Evolutionary conservation across 495 filamentous ascomycete species (phyloP), one percentile per base, ranked within the genome.

Genomic region (Neurospora sublineolata): DNA sequence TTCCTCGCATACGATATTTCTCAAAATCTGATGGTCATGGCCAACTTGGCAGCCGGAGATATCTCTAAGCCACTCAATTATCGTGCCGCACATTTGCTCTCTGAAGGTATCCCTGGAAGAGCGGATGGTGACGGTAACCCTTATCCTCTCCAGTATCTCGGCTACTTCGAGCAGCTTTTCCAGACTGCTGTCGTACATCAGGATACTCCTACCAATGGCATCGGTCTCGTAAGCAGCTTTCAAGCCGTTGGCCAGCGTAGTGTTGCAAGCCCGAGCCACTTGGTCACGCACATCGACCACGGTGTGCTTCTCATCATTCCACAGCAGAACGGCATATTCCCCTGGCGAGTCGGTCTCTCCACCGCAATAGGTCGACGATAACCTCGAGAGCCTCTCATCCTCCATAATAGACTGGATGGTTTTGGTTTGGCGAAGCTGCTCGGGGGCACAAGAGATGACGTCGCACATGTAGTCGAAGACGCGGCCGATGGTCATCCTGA

Each of bases 221-320:
- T 98, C 89, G 3, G 93, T 93, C 79, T 98, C 95, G 73, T 91
- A 87, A 3, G 96, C 95, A 72, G 89, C 88, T n/a, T 86, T 82
- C 18, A 87, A 77, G 1, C 93, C 94, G 71, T 92, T 94, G 16
- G 80, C 83, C 70, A 84, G 82, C 11, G 87, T 84, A 72, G 90
- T 87, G 73, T 89, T 91, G 85, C 96, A 98, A 68, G 95, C 96
- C 70, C 96, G 87, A 4, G 91, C 91, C 18, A 99, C 93, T 79
- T 97, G 94, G 39, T 94, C 87, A 71, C 89, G 83, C 11, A 99
- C 94, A 79, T 98, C 95, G n/a, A 87, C 84, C 68, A 97, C 89
- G 0, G 95, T 98, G 78, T 99, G 95, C 82, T 99, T 99, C 80
- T 99, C 95, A 73, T 99, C 95, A 75, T 99, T 99, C 95, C 95